These are phyloP conservation scores for Talaromyces sp. DNA, from an alignment of 2,329 filamentous ascomycete species.

Conservation along the genomic window DNA sequence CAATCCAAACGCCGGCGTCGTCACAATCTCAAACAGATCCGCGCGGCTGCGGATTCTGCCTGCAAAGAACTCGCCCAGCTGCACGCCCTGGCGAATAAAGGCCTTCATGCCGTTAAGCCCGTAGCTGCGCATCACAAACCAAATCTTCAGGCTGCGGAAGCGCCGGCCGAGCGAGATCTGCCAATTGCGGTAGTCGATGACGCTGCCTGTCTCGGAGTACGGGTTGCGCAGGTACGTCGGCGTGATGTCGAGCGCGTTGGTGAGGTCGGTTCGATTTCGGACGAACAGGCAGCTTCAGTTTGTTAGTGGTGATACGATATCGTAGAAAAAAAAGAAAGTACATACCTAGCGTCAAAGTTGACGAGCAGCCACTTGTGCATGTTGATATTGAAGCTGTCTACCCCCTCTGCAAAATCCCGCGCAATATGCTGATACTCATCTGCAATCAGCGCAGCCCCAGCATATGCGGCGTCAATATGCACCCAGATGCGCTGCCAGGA, in stretches of 20 bases:
- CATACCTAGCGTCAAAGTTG: constrained; percentile 70
- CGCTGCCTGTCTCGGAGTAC: constrained; percentile 72
- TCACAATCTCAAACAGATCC: constrained; percentile 72
- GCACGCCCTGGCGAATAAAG: constrained; percentile 65
- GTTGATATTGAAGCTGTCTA: constrained; percentile 91
- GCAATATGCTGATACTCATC: constrained; percentile 72
- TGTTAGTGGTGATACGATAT: neutral
- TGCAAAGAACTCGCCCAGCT: constrained; percentile 65
- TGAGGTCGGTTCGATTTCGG: constrained; percentile 68
- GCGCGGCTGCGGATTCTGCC: constrained; percentile 50
- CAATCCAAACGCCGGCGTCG: constrained; percentile 69
- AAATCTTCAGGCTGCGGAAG: constrained; percentile 86
- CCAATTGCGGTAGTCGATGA: constrained; percentile 96
- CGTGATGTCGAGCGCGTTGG: constrained; percentile 69
- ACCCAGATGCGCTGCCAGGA: constrained; percentile 67
- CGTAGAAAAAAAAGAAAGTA: constrained; percentile 11
- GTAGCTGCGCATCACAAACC: constrained; percentile 85
- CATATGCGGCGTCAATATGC: constrained; percentile 90
- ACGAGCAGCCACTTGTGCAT: constrained; percentile 97
- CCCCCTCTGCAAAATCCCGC: constrained; percentile 51
- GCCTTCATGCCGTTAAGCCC: constrained; percentile 68
- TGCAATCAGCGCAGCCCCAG: constrained; percentile 74
- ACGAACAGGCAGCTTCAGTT: constrained; percentile 69
- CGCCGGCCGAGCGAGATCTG: constrained; percentile 86
- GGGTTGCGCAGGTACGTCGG: constrained; percentile 77